A percentile compares a stretch with the other conserved stretches of the same genome.
Conservation (phyloP, 768 basidiomycete genomes). For the Cystofilobasidium bisporidii region DNA sequence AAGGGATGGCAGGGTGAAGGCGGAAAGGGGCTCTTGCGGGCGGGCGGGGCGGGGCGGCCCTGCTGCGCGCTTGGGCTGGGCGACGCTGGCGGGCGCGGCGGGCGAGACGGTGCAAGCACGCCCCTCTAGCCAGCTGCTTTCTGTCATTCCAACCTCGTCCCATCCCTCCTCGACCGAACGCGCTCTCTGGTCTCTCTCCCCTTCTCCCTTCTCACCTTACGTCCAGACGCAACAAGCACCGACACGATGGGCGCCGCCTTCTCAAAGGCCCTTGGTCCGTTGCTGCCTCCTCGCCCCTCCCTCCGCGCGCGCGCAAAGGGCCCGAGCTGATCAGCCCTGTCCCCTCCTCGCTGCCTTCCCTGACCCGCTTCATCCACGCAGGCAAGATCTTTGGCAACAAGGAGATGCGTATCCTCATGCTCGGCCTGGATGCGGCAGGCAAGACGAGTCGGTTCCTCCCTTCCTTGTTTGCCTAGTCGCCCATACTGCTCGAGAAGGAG, state of each 20-base stretch:
- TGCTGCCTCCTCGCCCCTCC: background rate
- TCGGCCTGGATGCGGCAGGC: constrained; percentile 93
- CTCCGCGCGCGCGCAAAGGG: background rate
- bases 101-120: no score
- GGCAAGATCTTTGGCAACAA: constrained; percentile 95
- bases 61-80: no score
- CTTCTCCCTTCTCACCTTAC: background rate
- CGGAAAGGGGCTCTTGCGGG: no score
- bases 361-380: constrained; percentile 35
- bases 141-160: no score
- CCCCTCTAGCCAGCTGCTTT: no score
- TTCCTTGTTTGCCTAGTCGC: no score
- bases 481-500: background rate
- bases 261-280: constrained; percentile 26
- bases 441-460: constrained; percentile 86
- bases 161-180: no score
- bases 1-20: no score
- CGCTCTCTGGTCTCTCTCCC: no score
- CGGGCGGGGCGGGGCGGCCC: no score
- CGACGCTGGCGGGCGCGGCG: no score
- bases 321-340: background rate
- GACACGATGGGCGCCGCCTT: constrained; percentile 17
- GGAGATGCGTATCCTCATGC: constrained; percentile 96
- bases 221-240: no score
- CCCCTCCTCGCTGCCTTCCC: background rate